A percentile compares a stretch with the other conserved stretches of the same genome.
These are phyloP conservation scores for Suillus occidentalis DNA, from an alignment of 768 basidiomycete species.

Conservation along the genomic window DNA sequence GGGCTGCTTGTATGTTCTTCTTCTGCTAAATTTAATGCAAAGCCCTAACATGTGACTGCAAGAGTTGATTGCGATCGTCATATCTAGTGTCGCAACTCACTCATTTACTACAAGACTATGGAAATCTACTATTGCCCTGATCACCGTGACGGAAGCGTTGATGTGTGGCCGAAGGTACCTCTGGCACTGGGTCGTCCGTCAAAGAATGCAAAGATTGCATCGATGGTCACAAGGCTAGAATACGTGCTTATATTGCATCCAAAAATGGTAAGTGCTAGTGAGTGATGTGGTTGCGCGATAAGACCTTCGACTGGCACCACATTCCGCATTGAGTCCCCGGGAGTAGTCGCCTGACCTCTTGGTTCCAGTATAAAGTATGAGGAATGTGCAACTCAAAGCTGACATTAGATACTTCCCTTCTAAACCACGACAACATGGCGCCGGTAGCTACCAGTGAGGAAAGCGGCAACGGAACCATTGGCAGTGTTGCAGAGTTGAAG, in stretches of 20 bases:
- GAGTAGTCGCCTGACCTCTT: not conserved
- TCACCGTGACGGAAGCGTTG: not conserved
- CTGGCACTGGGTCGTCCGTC: not conserved
- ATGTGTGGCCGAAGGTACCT: not conserved
- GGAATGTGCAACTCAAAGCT: not conserved
- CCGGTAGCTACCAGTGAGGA: conserved; percentile 47
- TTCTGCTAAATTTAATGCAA: not conserved
- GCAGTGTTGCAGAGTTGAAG: conserved; percentile 26
- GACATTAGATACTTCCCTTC: not conserved
- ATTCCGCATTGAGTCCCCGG: not conserved
- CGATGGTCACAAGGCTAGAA: not conserved
- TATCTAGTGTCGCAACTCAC: not conserved
- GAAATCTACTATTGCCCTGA: not conserved
- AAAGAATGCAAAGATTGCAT: not conserved
- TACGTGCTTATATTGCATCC: not conserved
- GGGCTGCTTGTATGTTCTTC: not conserved
- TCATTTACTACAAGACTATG: not conserved
- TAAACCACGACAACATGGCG: conserved; percentile 39
- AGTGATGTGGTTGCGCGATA: conserved; percentile 23
- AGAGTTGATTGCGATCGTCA: not conserved
- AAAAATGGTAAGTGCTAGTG: conserved; percentile 12
- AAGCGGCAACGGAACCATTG: conserved; percentile 20
- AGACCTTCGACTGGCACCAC: conserved; percentile 13
- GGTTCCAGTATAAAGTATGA: conserved; percentile 17
- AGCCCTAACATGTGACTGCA: not conserved